Base-by-base conservation (phyloP, 495 filamentous ascomycete genomes). In the Pyrenula massariospora region DNA sequence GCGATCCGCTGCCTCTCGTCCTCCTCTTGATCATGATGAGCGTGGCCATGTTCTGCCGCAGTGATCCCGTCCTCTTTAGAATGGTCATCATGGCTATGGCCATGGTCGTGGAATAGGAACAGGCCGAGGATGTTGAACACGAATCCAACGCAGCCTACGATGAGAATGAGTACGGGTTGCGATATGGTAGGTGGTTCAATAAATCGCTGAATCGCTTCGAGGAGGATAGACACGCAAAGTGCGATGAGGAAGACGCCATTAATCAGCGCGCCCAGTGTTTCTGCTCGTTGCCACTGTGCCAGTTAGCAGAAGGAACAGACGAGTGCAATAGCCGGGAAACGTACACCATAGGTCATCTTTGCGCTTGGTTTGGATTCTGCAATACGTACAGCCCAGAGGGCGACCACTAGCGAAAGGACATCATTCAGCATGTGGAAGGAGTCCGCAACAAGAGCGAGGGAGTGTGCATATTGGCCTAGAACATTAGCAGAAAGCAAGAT, bases 391-490 rank as follows among this genome's bases (percentile, higher is more conserved):
- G 93, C 93, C 94, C 94, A 98, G 25, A 96, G 67, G 50, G 93
- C 93, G 54, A 98, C 93, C 52, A 84, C 79, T 12, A 98, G 73
- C 0, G 93, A 98, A 49, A 98, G 80, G 57, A 98, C 90, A 83
- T 98, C 93, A 69, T 98, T 98, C 22, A 98, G 76, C 93, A 98
- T 98, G 65, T 98, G 93, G 73, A 97, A 98, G 56, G 93, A 89
- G 74, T 98, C 93, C 42, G 93, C 93, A 64, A 94, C 88, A 56
- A 98, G 78, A 19, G 93, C 93, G 59, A 98, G 81, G 24, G 93
- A 97, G 62, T 88, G 84, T 55, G 31, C 31, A 42, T 42, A 42
- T 42, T 42, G 31, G 15, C 31, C 31, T 42, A 15, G 8, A 42
- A 42, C 5, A 15, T 42, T 42, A 42, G 31, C 15, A 15, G 5